phyloP scores from a whole-genome alignment of 73 alveolate species.

The Tetrahymena borealis region DNA sequence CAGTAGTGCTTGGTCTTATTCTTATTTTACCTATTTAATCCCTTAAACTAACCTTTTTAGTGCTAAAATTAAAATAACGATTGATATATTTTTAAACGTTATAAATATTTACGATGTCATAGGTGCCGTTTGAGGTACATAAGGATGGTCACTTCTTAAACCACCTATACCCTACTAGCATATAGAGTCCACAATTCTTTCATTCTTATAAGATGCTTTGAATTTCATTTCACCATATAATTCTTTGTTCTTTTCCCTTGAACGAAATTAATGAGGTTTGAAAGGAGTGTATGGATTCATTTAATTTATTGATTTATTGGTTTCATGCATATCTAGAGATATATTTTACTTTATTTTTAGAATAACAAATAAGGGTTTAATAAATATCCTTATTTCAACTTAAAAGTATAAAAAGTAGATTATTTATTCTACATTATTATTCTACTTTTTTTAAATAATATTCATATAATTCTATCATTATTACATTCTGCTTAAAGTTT shows the following conservation, averaged over 20 bases:
- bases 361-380: no score
- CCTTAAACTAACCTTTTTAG: not conserved
- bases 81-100: not conserved
- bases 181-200: not conserved
- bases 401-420: no score
- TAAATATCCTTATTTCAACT: no score
- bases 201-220: not conserved
- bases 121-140: slow-evolving; percentile 3
- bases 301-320: not conserved
- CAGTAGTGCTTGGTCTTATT: not conserved
- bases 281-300: not conserved
- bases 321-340: not conserved
- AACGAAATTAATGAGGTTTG: not conserved
- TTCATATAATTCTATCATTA: no score
- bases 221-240: not conserved
- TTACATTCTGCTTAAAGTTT: not conserved
- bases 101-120: not conserved
- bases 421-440: no score
- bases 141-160: not conserved
- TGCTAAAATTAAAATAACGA: not conserved
- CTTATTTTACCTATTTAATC: not conserved
- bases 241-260: not conserved
- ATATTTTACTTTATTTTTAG: not conserved
- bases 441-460: no score
- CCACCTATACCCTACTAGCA: not conserved